These are phyloP conservation scores for Arabis hirsuta DNA, from an alignment of 345 rosid species.

Conservation along the genomic window DNA sequence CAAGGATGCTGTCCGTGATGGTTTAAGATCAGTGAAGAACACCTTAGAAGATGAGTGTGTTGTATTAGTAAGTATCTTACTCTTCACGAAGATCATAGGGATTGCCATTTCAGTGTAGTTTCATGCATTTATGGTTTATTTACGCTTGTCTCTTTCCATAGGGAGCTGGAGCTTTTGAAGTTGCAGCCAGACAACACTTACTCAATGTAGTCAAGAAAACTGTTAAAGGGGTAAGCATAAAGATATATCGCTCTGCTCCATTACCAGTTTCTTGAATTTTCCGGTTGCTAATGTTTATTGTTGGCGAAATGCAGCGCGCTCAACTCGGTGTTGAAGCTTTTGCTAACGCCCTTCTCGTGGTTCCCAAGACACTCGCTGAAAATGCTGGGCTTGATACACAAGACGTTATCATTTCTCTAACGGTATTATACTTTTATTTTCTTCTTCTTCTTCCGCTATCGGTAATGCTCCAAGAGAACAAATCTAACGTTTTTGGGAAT, in stretches of 20 bases:
- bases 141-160: slow-evolving; percentile 33
- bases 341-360: slow-evolving; percentile 95
- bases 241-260: slow-evolving; percentile 7
- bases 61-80: slow-evolving; percentile 64
- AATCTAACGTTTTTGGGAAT: neutral
- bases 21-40: slow-evolving; percentile 93
- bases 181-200: slow-evolving; percentile 89
- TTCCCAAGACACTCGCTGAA: slow-evolving; percentile 96
- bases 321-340: slow-evolving; percentile 98
- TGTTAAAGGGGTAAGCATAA: slow-evolving; percentile 77
- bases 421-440: slow-evolving; percentile 49
- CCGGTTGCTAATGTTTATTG: slow-evolving; percentile 12
- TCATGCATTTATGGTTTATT: slow-evolving; percentile 5
- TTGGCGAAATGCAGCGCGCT: slow-evolving; percentile 69
- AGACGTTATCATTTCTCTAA: slow-evolving; percentile 86
- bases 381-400: slow-evolving; percentile 97
- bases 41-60: slow-evolving; percentile 93
- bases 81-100: neutral
- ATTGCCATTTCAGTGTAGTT: neutral
- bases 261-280: neutral
- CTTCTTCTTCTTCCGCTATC: neutral
- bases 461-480: neutral
- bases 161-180: slow-evolving; percentile 99
- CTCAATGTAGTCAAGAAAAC: slow-evolving; percentile 88
- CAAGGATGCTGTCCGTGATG: slow-evolving; percentile 97